Conservation (phyloP, 1,284 basidiomycete species). For the Cutaneotrichosporon sp. region DNA sequence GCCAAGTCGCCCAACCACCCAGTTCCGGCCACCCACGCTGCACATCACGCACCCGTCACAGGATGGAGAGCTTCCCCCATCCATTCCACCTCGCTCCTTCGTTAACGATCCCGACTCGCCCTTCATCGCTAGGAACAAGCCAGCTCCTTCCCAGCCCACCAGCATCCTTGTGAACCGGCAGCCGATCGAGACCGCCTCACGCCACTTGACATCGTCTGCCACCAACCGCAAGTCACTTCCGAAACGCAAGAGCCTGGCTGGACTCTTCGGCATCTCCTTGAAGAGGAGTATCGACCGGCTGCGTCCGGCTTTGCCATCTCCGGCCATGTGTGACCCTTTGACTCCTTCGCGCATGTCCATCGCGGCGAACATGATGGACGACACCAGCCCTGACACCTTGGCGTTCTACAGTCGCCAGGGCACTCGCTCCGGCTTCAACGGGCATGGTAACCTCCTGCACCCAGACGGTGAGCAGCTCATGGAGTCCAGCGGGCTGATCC, state of each 20-base stretch:
- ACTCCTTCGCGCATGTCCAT: background rate
- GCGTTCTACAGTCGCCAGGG: conserved; percentile 15
- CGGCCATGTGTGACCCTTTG: background rate
- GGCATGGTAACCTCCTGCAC: background rate
- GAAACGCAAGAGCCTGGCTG: conserved; percentile 44
- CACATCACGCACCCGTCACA: conserved; percentile 32
- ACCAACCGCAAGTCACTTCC: conserved; percentile 28
- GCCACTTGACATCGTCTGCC: too few species aligned
- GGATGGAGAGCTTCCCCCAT: conserved; percentile 12
- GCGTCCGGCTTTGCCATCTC: conserved; percentile 7
- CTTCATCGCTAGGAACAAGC: background rate
- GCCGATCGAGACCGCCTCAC: too few species aligned
- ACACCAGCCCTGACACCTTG: conserved; percentile 13
- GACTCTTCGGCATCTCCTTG: conserved; percentile 38
- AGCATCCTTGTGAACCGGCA: background rate
- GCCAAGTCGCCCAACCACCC: background rate
- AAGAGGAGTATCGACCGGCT: conserved; percentile 32
- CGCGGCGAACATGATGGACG: background rate
- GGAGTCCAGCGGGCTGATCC: background rate
- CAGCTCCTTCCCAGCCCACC: background rate
- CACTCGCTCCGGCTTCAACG: conserved; percentile 10
- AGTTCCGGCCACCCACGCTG: conserved; percentile 17
- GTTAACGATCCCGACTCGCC: conserved; percentile 5
- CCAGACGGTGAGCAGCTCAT: conserved; percentile 12
- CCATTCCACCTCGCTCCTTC: background rate